These are phyloP conservation scores for Guadua angustifolia DNA, from an alignment of 176 grass and related monocot species.

Conservation along the genomic window DNA sequence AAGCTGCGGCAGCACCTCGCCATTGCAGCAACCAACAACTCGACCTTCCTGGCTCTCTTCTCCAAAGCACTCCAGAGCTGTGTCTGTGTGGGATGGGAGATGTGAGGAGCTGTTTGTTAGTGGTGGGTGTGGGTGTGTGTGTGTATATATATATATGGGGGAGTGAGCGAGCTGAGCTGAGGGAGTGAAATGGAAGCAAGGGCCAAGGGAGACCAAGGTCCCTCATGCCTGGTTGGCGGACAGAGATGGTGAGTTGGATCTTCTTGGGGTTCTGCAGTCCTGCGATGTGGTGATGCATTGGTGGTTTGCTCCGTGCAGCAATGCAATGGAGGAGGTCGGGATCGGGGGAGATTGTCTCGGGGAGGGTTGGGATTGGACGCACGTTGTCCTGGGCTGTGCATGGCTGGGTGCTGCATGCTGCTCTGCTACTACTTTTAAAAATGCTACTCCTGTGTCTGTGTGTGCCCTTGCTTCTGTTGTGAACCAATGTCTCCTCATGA, in stretches of 20 bases:
- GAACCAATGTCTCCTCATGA: no score
- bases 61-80: neutral
- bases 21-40: slow-evolving; percentile 11
- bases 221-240: slow-evolving; percentile 45
- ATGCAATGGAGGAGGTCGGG: slow-evolving; percentile 35
- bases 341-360: slow-evolving; percentile 49
- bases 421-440: neutral
- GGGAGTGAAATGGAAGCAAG: neutral
- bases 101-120: slow-evolving; percentile 22
- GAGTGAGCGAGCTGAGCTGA: neutral
- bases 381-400: slow-evolving; percentile 28
- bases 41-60: neutral
- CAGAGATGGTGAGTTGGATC: neutral
- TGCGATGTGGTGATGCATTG: neutral
- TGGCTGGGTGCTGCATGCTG: neutral
- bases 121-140: neutral
- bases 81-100: neutral
- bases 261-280: neutral
- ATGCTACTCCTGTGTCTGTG: no score
- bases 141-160: slow-evolving; percentile 34
- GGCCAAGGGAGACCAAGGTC: slow-evolving; percentile 57
- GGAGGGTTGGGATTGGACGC: slow-evolving; percentile 37
- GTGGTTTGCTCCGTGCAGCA: neutral
- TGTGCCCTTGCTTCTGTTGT: no score
- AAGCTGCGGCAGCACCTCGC: slow-evolving; percentile 4